Percentiles rank a stretch among this genome's conserved stretches.
Evolutionary conservation across 2,329 filamentous ascomycete genomes (phyloP).

Genomic region (Ophidiomyces ophidiicola): DNA sequence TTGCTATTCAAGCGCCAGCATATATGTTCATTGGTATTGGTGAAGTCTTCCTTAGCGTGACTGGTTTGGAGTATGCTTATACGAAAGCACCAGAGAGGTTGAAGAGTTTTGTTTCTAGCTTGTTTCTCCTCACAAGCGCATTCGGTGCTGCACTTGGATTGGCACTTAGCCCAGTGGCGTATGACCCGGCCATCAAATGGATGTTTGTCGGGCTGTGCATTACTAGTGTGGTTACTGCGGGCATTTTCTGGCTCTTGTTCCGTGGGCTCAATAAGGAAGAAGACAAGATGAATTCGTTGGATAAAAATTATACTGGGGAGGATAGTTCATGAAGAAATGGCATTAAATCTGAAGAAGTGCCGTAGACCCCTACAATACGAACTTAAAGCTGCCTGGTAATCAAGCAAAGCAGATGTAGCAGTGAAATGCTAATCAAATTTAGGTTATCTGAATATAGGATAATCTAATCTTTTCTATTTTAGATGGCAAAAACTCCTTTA

Average conservation of each 20-base stretch:
- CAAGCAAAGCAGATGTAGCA: too few species aligned
- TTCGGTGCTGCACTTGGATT: constrained; percentile 49
- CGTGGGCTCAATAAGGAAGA: constrained; percentile 37
- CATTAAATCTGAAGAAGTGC: too few species aligned
- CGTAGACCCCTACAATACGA: too few species aligned
- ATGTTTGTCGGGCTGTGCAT: constrained; percentile 50
- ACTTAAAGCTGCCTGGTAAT: too few species aligned
- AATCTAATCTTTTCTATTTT: background rate
- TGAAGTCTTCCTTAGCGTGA: constrained; percentile 52
- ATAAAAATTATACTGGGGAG: constrained; percentile 25
- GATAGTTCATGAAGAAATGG: constrained; percentile 3
- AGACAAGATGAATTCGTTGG: constrained; percentile 40
- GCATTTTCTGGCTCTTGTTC: constrained; percentile 43
- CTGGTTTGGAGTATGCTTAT: constrained; percentile 59
- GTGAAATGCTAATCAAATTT: too few species aligned
- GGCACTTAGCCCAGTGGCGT: constrained; percentile 47
- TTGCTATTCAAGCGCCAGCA: constrained; percentile 34
- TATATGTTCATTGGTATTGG: constrained; percentile 37
- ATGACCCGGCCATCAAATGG: constrained; percentile 54
- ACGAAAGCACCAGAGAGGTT: constrained; percentile 59
- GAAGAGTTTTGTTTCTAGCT: constrained; percentile 48
- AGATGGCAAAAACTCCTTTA: background rate
- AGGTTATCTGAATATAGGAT: too few species aligned
- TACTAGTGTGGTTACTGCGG: constrained; percentile 38
- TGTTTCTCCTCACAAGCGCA: constrained; percentile 47